Conservation (phyloP, 2,329 filamentous ascomycete genomes). For the Colletotrichum lupini region DNA sequence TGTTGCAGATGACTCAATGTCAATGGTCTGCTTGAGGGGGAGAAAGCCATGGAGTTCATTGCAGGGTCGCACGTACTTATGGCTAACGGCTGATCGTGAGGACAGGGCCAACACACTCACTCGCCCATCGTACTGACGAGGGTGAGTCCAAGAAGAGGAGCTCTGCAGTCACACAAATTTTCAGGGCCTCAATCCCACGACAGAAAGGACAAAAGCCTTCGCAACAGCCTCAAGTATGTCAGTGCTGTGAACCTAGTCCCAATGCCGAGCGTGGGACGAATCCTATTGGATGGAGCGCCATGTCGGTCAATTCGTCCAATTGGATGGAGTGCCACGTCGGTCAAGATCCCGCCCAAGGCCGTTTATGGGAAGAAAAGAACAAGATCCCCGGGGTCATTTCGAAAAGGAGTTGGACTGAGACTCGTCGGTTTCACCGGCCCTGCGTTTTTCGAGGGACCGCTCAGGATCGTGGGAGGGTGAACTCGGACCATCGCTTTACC, state of each 20-base stretch:
- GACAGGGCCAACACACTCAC: background rate
- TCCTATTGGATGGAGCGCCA: conserved; percentile 4
- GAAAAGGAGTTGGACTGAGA: background rate
- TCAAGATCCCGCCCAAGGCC: background rate
- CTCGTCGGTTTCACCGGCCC: background rate
- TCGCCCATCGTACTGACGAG: background rate
- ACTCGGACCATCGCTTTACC: background rate
- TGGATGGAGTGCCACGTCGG: background rate
- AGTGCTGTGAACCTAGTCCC: background rate
- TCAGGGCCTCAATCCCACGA: background rate
- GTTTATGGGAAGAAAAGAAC: background rate
- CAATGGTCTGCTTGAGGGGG: background rate
- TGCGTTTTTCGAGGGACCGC: background rate
- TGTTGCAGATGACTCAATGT: background rate
- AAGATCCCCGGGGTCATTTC: background rate
- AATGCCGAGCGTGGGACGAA: background rate
- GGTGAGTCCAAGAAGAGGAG: background rate
- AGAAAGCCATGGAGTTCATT: background rate
- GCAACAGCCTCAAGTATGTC: background rate
- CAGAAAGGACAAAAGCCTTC: background rate
- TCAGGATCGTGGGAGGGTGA: background rate
- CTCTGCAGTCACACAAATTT: background rate
- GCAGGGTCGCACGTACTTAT: background rate
- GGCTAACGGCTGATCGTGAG: background rate
- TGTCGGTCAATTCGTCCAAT: conserved; percentile 6